Percentiles rank a stretch among this genome's conserved stretches.
These are phyloP conservation scores for Akanthomyces lecanii DNA, from an alignment of 2,329 filamentous ascomycete species.

Conservation along the genomic window DNA sequence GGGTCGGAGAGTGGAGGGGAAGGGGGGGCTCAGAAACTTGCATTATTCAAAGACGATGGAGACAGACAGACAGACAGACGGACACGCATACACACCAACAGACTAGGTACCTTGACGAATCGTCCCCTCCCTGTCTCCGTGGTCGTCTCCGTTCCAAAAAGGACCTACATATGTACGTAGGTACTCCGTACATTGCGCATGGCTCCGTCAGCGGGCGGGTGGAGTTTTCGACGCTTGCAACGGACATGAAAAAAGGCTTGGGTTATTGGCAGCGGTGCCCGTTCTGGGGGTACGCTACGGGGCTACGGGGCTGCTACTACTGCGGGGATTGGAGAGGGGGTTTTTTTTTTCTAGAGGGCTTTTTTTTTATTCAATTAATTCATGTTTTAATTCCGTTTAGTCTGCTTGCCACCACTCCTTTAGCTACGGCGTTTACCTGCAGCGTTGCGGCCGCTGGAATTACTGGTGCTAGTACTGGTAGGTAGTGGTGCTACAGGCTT, in stretches of 20 bases:
- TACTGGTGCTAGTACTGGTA: no score
- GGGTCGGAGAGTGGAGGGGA: slow-evolving; percentile 25
- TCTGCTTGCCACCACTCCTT: no score
- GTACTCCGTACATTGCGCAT: not conserved
- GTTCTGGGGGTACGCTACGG: not conserved
- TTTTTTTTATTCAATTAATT: not conserved
- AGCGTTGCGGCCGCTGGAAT: no score
- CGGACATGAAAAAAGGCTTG: not conserved
- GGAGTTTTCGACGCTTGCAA: not conserved
- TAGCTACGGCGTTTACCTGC: no score
- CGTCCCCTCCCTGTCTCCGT: not conserved
- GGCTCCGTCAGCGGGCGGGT: not conserved
- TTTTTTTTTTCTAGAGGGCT: not conserved
- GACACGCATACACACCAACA: not conserved
- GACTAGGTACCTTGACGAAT: not conserved
- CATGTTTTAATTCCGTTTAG: no score
- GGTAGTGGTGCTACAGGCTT: no score
- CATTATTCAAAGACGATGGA: not conserved
- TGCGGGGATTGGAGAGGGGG: not conserved
- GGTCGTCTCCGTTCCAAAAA: not conserved
- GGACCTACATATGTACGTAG: not conserved
- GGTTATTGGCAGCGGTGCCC: not conserved
- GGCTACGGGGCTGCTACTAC: not conserved
- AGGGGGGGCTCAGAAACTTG: not conserved
- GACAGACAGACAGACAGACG: no score